Conservation (phyloP, 768 basidiomycete species). For the Chalciporus chontae region DNA sequence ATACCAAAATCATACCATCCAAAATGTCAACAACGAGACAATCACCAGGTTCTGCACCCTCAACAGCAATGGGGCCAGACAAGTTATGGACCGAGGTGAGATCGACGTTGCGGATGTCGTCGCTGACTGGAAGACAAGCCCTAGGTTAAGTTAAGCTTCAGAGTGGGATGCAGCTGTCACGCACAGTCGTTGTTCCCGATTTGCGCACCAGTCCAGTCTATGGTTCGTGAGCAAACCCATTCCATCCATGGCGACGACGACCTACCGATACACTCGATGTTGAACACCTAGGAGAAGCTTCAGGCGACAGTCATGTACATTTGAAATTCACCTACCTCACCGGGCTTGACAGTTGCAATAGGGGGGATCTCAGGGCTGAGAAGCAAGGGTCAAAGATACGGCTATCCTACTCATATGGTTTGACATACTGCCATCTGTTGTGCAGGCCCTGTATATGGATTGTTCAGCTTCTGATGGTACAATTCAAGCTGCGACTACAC, state of each 20-base stretch:
- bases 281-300: slow-evolving; percentile 49
- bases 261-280: slow-evolving; percentile 65
- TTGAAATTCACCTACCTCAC: slow-evolving; percentile 38
- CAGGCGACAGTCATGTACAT: background rate
- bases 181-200: slow-evolving; percentile 72
- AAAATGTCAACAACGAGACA: slow-evolving; percentile 77
- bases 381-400: background rate
- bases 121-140: slow-evolving; percentile 41
- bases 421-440: slow-evolving; percentile 70
- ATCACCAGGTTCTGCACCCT: slow-evolving; percentile 76
- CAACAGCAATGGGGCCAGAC: slow-evolving; percentile 72
- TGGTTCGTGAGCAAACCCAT: background rate
- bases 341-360: slow-evolving; percentile 57
- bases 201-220: slow-evolving; percentile 79
- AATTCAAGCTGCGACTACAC: background rate
- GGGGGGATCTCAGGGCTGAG: slow-evolving; percentile 65
- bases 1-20: slow-evolving; percentile 44
- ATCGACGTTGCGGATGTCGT: slow-evolving; percentile 66
- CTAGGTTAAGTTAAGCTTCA: background rate
- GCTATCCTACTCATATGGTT: background rate
- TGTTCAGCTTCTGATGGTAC: background rate
- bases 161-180: slow-evolving; percentile 13
- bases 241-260: background rate
- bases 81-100: slow-evolving; percentile 67
- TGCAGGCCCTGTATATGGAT: slow-evolving; percentile 48